Base-by-base conservation (phyloP, 2,329 filamentous ascomycete genomes). In the Diplodia sapinea region DNA sequence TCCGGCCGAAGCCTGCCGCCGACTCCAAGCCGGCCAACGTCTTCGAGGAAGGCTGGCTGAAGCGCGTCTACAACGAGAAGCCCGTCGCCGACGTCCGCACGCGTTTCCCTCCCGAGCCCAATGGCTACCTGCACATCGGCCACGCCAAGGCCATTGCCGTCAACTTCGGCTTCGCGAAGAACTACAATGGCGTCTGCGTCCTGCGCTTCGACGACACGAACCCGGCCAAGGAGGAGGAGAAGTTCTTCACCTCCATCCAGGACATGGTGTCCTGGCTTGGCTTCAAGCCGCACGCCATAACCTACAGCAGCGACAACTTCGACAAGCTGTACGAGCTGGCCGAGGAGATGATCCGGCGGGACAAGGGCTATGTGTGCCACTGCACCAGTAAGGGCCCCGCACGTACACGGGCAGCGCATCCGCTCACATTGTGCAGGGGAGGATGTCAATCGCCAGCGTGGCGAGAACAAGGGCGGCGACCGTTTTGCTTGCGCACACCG, bases 101-200 rank as follows among this genome's bases (percentile, higher is more conserved):
- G 11, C 82, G 83, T 65, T 85, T 85, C 69, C 83, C 83, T 0
- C 83, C 83, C 33, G 83, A 84, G 80, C 95, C 95, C 57, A 98
- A 98, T 78, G 95, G 94, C 66, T 97, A 91, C 77, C 86, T 97
- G 11, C 94, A 97, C 76, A 91, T 98, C 72, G 94, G 94, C 23
- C 95, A 98, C 77, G 91, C 91, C 71, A 98, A 98, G 82, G 94
- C 95, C 26, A 97, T 98, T 78, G 91, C 93, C 0, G 88, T 98
- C 79, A 97, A 98, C 81, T 98, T 98, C 80, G 94, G 94, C 7
- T 98, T 97, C 77, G 94, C 95, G 15, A 88, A 87, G 75, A 89
- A 89, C 75, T 91, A 96, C 76, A 91, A 90, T 43, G 94, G 94
- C 68, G 83, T 89, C 70, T 91, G 88, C 79, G 90, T 90, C 74